Conservation (phyloP, 2,329 filamentous ascomycete species). For the Bipolaris victoriae region DNA sequence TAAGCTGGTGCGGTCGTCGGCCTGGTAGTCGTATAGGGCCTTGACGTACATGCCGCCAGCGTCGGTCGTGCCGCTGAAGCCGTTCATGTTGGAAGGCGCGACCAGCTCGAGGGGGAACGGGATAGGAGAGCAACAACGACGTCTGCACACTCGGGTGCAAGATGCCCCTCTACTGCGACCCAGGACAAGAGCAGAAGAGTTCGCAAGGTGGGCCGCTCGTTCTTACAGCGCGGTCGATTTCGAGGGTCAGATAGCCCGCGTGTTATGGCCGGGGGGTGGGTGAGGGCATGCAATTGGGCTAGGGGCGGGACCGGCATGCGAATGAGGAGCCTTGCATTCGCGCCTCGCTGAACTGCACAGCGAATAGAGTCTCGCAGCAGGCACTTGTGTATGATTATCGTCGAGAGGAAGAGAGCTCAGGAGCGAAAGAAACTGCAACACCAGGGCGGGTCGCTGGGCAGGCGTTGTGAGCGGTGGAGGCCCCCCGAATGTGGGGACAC, state of each 20-base stretch:
- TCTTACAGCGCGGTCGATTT: slow-evolving; percentile 30
- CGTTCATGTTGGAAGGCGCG: slow-evolving; percentile 53
- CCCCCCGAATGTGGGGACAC: slow-evolving; percentile 24
- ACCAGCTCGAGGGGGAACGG: slow-evolving; percentile 18
- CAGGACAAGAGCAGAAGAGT: slow-evolving; percentile 19
- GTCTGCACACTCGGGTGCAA: slow-evolving; percentile 21
- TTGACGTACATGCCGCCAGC: slow-evolving; percentile 80
- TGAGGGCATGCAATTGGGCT: slow-evolving; percentile 43
- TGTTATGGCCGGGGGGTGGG: slow-evolving; percentile 38
- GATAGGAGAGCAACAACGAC: slow-evolving; percentile 17
- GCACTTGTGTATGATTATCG: slow-evolving; percentile 17
- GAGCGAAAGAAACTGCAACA: slow-evolving; percentile 28
- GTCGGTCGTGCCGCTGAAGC: slow-evolving; percentile 56
- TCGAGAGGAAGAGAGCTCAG: slow-evolving; percentile 17
- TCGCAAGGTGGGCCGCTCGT: slow-evolving; percentile 25
- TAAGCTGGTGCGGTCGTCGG: slow-evolving; percentile 93
- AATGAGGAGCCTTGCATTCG: slow-evolving; percentile 45
- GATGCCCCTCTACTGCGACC: slow-evolving; percentile 27
- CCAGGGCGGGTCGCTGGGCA: slow-evolving; percentile 27
- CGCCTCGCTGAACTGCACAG: slow-evolving; percentile 34
- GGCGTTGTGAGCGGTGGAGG: slow-evolving; percentile 27
- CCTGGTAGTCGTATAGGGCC: slow-evolving; percentile 93
- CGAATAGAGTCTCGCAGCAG: slow-evolving; percentile 37
- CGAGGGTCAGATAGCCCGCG: slow-evolving; percentile 31
- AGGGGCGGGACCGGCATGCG: slow-evolving; percentile 40